Evolutionary conservation across 2,329 filamentous ascomycete genomes (phyloP).

Genomic region (Pseudogymnoascus sp.): DNA sequence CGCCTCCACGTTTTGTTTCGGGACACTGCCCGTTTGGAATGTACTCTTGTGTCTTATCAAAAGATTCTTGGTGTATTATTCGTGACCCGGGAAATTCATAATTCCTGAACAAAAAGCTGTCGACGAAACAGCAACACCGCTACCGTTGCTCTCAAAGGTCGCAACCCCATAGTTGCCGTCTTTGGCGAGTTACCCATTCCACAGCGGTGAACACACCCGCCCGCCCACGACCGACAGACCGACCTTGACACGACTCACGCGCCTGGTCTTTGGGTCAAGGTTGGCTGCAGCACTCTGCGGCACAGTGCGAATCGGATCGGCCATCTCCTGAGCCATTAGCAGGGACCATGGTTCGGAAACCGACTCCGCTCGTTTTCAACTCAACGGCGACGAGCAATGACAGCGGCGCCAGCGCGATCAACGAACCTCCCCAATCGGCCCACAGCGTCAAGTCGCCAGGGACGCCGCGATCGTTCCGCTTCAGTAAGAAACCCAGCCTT

Average conservation of each 20-base stretch:
- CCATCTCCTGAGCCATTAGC: background rate
- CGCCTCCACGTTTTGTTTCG: conserved; percentile 1
- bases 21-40: background rate
- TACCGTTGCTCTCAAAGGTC: background rate
- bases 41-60: background rate
- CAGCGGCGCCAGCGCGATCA: background rate
- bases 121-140: background rate
- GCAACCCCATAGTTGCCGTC: conserved; percentile 1
- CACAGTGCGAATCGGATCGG: background rate
- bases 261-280: conserved; percentile 6
- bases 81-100: background rate
- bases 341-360: conserved; percentile 5
- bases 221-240: background rate
- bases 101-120: background rate
- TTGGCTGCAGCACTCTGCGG: conserved; percentile 5
- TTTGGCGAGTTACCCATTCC: background rate
- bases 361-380: background rate
- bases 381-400: background rate
- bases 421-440: background rate
- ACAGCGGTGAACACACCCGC: background rate
- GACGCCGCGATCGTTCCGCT: conserved; percentile 1
- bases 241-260: background rate
- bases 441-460: background rate
- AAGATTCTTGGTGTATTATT: background rate
- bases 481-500: conserved; percentile 1